Conservation (phyloP, 2,329 filamentous ascomycete genomes). For the Colletotrichum somersetense region DNA sequence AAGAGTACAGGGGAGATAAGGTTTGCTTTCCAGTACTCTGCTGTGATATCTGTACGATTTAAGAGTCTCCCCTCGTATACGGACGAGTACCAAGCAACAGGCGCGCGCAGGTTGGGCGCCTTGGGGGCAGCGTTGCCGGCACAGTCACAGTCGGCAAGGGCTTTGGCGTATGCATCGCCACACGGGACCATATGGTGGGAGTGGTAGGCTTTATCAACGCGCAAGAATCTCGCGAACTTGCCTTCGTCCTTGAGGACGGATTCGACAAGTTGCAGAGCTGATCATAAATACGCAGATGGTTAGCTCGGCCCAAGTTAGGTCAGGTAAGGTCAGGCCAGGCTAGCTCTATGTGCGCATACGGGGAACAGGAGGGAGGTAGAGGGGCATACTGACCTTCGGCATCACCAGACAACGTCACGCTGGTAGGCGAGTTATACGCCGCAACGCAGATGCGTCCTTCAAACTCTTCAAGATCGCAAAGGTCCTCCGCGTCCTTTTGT, state of each 20-base stretch:
- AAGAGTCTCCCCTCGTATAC: background rate
- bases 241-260: slow-evolving; percentile 42
- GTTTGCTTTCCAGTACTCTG: slow-evolving; percentile 8
- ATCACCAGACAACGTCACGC: slow-evolving; percentile 48
- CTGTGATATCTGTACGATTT: background rate
- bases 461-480: slow-evolving; percentile 31
- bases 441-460: slow-evolving; percentile 45
- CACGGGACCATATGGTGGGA: slow-evolving; percentile 9
- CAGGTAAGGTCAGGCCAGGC: background rate
- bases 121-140: background rate
- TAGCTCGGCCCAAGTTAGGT: background rate
- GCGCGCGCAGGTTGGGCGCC: background rate
- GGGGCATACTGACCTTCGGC: slow-evolving; percentile 24
- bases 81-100: background rate
- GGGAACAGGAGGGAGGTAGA: background rate
- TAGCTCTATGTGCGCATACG: background rate
- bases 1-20: slow-evolving; percentile 18
- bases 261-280: slow-evolving; percentile 45
- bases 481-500: slow-evolving; percentile 35
- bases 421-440: slow-evolving; percentile 43
- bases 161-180: background rate
- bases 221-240: slow-evolving; percentile 46
- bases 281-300: background rate
- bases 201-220: slow-evolving; percentile 42
- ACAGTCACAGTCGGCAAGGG: background rate